Conservation (phyloP, 164 flowering plant species). For the Buxus sempervirens region DNA sequence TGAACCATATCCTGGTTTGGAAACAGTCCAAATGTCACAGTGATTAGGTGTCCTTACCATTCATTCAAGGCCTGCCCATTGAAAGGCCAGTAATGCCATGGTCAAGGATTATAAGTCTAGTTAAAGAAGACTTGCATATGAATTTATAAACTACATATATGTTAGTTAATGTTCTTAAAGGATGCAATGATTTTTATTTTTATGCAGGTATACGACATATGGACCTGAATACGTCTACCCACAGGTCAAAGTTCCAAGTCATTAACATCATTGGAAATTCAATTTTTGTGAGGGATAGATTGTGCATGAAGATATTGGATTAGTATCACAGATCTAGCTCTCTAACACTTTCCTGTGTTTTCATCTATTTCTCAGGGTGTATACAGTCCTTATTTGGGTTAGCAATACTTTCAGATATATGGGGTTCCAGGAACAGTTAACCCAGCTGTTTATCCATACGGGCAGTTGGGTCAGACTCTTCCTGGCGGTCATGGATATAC, state of each 20-base stretch:
- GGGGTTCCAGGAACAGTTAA: slow-evolving; percentile 75
- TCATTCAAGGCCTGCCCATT: background rate
- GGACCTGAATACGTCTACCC: slow-evolving; percentile 79
- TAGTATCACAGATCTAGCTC: slow-evolving; percentile 4
- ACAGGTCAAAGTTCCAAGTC: slow-evolving; percentile 49
- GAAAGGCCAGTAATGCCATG: background rate
- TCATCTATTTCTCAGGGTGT: slow-evolving; percentile 47
- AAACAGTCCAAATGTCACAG: background rate
- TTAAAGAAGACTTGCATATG: background rate
- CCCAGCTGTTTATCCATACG: slow-evolving; percentile 64
- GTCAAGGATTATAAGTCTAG: background rate
- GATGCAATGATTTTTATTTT: slow-evolving; percentile 18
- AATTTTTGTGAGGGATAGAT: no score
- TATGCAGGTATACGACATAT: slow-evolving; percentile 72
- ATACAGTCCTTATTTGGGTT: slow-evolving; percentile 77
- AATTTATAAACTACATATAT: background rate
- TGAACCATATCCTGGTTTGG: background rate
- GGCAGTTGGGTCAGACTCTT: slow-evolving; percentile 66
- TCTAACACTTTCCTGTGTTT: slow-evolving; percentile 1
- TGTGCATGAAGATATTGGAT: no score
- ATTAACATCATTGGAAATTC: background rate
- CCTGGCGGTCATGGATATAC: slow-evolving; percentile 67
- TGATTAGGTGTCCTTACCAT: background rate
- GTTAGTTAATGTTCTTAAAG: slow-evolving; percentile 11
- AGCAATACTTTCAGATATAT: slow-evolving; percentile 86